phyloP scores from a whole-genome alignment of 805 yeast genomes.

The Kazachstania africana region DNA sequence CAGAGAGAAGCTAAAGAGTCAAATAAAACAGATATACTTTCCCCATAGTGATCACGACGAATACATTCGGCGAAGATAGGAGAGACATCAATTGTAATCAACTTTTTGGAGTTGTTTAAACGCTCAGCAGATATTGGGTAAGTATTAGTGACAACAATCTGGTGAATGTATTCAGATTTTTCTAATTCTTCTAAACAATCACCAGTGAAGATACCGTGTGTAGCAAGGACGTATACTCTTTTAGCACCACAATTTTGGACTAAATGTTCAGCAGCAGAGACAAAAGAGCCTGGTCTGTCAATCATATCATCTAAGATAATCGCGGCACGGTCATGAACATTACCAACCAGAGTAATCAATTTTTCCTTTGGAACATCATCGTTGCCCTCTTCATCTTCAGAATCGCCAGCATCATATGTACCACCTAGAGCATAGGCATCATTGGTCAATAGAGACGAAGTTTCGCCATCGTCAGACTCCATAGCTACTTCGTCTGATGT shows the following conservation, averaged over 20 bases:
- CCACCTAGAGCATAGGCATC: conserved; percentile 63
- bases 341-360: conserved; percentile 91
- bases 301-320: conserved; percentile 94
- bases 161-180: conserved; percentile 72
- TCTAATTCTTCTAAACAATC: conserved; percentile 73
- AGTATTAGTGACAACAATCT: conserved; percentile 90
- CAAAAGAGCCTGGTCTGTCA: conserved; percentile 86
- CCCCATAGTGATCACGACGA: conserved; percentile 97
- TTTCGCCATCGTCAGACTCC: conserved; percentile 25
- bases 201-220: conserved; percentile 90
- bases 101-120: conserved; percentile 47
- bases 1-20: conserved; percentile 60
- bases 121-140: conserved; percentile 72
- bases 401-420: conserved; percentile 67
- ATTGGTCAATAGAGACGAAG: conserved; percentile 9
- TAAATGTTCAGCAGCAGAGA: conserved; percentile 97
- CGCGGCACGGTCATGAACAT: conserved; percentile 84
- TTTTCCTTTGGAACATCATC: conserved; percentile 45
- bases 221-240: conserved; percentile 79
- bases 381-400: conserved; percentile 70
- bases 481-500: conserved; percentile 20
- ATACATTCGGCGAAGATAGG: conserved; percentile 96
- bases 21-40: conserved; percentile 83
- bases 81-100: conserved; percentile 83
- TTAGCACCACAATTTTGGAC: conserved; percentile 94